phyloP scores from a whole-genome alignment of 1,284 basidiomycete genomes.

The Retiboletus flavoniger region DNA sequence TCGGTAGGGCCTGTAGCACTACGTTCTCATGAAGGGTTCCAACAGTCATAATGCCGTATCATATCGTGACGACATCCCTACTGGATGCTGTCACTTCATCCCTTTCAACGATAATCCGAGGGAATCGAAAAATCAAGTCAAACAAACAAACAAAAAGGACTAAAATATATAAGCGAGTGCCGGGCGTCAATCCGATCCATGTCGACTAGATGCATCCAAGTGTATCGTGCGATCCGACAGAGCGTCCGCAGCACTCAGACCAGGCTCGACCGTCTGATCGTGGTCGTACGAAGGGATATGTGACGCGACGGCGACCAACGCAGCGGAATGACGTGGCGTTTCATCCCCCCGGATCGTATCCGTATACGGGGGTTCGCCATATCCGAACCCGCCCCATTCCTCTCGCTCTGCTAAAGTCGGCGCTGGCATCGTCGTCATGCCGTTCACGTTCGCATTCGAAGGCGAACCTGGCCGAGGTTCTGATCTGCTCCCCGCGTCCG shows the following conservation, averaged over 20 bases:
- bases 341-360: constrained; percentile 38
- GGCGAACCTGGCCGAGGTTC: constrained; percentile 15
- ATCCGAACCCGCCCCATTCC: constrained; percentile 44
- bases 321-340: constrained; percentile 50
- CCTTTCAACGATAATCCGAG: background rate
- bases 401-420: constrained; percentile 14
- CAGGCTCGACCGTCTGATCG: constrained; percentile 30
- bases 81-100: background rate
- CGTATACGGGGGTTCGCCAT: constrained; percentile 41
- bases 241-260: constrained; percentile 28
- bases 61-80: background rate
- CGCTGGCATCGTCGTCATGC: background rate
- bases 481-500: constrained; percentile 13
- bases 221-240: constrained; percentile 35
- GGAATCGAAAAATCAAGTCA: background rate
- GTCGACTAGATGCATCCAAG: constrained; percentile 17
- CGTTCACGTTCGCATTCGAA: constrained; percentile 17
- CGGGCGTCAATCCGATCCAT: constrained; percentile 8
- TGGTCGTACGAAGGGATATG: constrained; percentile 25
- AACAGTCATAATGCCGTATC: constrained; percentile 9
- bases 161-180: background rate
- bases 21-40: no score
- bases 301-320: constrained; percentile 28
- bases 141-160: background rate
- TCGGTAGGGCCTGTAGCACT: background rate